Evolutionary conservation across 2,329 filamentous ascomycete genomes (phyloP).

Genomic region (Aspergillus neotritici): DNA sequence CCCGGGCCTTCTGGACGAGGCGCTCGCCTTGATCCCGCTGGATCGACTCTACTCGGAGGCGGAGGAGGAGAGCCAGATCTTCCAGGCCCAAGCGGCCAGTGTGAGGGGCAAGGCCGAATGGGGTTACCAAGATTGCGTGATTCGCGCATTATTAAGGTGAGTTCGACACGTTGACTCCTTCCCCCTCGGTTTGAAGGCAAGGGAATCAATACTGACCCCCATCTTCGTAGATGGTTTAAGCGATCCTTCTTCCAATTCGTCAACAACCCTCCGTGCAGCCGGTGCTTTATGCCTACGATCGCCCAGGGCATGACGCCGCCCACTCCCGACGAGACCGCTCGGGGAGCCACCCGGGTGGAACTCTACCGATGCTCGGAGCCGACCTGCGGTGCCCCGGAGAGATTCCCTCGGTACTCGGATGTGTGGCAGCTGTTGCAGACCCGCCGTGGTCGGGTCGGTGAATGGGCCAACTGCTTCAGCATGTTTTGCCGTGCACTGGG

Average conservation of each 20-base stretch:
- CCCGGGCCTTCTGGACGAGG: slow-evolving; percentile 87
- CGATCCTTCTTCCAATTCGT: slow-evolving; percentile 93
- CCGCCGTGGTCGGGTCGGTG: slow-evolving; percentile 76
- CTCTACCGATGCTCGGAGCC: slow-evolving; percentile 78
- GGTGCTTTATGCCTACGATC: slow-evolving; percentile 76
- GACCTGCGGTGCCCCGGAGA: slow-evolving; percentile 71
- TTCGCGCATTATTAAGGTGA: slow-evolving; percentile 77
- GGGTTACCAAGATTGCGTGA: slow-evolving; percentile 97
- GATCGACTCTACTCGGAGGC: slow-evolving; percentile 90
- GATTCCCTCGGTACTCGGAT: slow-evolving; percentile 91
- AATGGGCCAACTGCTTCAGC: slow-evolving; percentile 98
- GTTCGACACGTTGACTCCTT: slow-evolving; percentile 24
- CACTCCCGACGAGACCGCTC: slow-evolving; percentile 81
- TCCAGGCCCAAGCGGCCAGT: slow-evolving; percentile 81
- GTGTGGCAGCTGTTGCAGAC: slow-evolving; percentile 90
- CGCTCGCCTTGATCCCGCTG: slow-evolving; percentile 75
- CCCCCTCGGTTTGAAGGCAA: slow-evolving; percentile 8
- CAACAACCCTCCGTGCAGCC: slow-evolving; percentile 83
- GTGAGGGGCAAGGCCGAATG: slow-evolving; percentile 81
- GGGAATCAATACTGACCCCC: slow-evolving; percentile 8
- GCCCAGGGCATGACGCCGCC: slow-evolving; percentile 78
- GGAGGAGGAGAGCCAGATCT: slow-evolving; percentile 84
- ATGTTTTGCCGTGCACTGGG: slow-evolving; percentile 95
- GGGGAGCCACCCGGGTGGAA: slow-evolving; percentile 81
- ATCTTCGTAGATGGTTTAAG: slow-evolving; percentile 75